Evolutionary conservation across 148 eudicot genomes (phyloP).

Genomic region (Limonium bicolor): DNA sequence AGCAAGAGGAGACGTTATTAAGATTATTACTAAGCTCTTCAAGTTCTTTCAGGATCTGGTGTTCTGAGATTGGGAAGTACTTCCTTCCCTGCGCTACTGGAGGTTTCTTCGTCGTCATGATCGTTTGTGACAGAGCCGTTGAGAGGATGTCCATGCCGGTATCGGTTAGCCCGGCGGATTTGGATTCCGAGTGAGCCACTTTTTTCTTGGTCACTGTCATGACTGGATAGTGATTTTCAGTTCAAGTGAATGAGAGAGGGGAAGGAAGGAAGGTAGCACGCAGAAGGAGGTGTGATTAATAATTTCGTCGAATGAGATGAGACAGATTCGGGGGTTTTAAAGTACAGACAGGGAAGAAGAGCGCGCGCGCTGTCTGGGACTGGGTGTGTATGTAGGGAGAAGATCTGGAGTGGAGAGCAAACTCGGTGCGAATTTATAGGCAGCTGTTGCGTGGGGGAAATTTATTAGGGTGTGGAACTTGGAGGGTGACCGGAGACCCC

Average conservation of each 20-base stretch:
- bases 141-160: background rate
- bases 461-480: no score
- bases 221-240: background rate
- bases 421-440: no score
- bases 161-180: background rate
- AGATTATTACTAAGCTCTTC: background rate
- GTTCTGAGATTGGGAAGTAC: background rate
- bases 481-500: no score
- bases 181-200: background rate
- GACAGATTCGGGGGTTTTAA: no score
- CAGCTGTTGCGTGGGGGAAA: no score
- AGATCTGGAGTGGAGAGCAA: no score
- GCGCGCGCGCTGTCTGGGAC: no score
- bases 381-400: no score
- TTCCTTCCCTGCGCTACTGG: constrained; percentile 1
- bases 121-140: no score
- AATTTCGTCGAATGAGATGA: no score
- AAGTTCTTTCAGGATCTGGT: constrained; percentile 1
- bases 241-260: background rate
- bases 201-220: background rate
- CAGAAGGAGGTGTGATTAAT: background rate
- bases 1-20: background rate
- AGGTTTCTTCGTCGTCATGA: no score
- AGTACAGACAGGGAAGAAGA: no score
- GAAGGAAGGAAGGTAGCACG: background rate